These are phyloP conservation scores for Cutaneotrichosporon sp. DNA, from an alignment of 1,284 basidiomycete species.

Conservation along the genomic window DNA sequence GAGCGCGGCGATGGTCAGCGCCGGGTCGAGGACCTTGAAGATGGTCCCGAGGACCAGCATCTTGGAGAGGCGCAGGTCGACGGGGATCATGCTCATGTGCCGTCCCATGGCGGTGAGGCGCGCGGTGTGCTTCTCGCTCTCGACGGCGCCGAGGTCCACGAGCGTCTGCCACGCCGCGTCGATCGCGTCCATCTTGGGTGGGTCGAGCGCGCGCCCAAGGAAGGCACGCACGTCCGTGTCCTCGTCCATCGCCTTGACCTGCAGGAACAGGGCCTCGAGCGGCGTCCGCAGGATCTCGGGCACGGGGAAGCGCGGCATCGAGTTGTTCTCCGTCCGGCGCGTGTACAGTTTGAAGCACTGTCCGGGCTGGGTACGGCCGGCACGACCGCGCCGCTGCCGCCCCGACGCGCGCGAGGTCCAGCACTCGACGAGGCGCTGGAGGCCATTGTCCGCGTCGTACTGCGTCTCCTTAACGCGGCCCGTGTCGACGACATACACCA, in stretches of 20 bases:
- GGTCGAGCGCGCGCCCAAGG: conserved; percentile 71
- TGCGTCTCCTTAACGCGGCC: conserved; percentile 89
- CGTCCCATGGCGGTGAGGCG: conserved; percentile 77
- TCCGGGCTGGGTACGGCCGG: conserved; percentile 83
- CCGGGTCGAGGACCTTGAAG: conserved; percentile 71
- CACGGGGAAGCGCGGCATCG: conserved; percentile 71
- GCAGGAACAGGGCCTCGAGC: conserved; percentile 77
- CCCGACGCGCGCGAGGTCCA: conserved; percentile 72
- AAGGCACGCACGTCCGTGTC: conserved; percentile 74
- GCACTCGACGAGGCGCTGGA: conserved; percentile 75
- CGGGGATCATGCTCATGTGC: conserved; percentile 71
- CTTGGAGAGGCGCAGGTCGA: conserved; percentile 90
- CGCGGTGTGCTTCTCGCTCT: conserved; percentile 60
- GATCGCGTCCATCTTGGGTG: conserved; percentile 74
- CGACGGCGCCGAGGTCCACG: conserved; percentile 75
- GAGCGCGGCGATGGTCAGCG: conserved; percentile 78
- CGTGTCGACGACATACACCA: conserved; percentile 79
- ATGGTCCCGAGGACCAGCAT: conserved; percentile 83
- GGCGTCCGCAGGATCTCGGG: conserved; percentile 92
- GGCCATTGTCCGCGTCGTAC: conserved; percentile 73
- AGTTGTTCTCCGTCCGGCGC: conserved; percentile 65
- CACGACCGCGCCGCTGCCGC: conserved; percentile 81
- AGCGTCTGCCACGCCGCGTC: conserved; percentile 75
- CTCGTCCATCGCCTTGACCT: conserved; percentile 79
- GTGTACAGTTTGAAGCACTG: conserved; percentile 81